Evolutionary conservation across 2,329 filamentous ascomycete genomes (phyloP).

Genomic region (Lasiodiplodia citricola): DNA sequence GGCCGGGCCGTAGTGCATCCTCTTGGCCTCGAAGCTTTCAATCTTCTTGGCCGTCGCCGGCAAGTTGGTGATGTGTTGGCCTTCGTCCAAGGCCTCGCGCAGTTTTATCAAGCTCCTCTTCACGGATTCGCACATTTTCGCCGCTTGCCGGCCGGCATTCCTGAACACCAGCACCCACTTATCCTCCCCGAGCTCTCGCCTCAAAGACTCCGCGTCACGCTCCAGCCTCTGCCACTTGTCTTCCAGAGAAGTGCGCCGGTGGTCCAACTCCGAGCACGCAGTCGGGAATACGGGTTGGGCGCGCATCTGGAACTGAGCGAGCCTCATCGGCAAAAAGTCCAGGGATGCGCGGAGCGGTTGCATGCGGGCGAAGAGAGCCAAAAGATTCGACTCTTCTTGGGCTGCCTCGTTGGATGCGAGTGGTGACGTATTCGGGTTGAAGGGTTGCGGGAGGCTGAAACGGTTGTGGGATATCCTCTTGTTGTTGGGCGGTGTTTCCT

Average conservation of each 20-base stretch:
- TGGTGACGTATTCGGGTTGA: conserved; percentile 58
- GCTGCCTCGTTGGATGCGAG: conserved; percentile 62
- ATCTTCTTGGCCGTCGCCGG: conserved; percentile 78
- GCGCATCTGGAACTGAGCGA: conserved; percentile 82
- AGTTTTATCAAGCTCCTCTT: conserved; percentile 85
- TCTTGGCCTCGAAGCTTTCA: conserved; percentile 94
- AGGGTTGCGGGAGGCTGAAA: conserved; percentile 67
- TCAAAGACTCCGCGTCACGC: conserved; percentile 84
- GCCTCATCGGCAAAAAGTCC: conserved; percentile 93
- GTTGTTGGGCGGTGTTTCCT: conserved; percentile 72
- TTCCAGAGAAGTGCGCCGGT: conserved; percentile 75
- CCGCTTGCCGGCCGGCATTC: conserved; percentile 86
- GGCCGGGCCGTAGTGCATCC: conserved; percentile 89
- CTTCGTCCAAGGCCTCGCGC: conserved; percentile 74
- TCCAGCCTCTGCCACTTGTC: conserved; percentile 87
- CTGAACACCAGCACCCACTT: conserved; percentile 96
- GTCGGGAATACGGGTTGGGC: conserved; percentile 83
- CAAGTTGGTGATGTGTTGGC: conserved; percentile 57
- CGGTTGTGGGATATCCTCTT: conserved; percentile 65
- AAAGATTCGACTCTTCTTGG: conserved; percentile 84
- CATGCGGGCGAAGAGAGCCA: conserved; percentile 93
- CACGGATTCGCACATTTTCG: conserved; percentile 97
- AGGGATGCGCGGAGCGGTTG: conserved; percentile 90
- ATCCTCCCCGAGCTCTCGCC: conserved; percentile 91
- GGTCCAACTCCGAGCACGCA: conserved; percentile 86